Conservation (phyloP, 371 early-diverging fungal genomes). For the Choanephora cucurbitarum region DNA sequence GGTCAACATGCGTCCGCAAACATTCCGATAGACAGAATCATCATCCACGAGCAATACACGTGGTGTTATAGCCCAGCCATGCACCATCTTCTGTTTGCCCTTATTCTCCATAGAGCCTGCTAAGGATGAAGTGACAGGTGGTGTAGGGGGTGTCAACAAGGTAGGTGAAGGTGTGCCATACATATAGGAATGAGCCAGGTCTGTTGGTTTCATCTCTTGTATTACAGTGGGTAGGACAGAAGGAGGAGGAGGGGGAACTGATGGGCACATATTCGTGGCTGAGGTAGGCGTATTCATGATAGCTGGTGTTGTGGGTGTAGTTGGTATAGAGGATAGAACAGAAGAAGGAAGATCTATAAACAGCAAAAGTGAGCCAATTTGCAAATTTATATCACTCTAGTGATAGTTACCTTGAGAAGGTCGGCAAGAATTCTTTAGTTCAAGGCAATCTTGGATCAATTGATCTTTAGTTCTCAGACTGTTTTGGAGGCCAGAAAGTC, state of each 20-base stretch:
- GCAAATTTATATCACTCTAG: too few species aligned
- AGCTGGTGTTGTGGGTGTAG: not conserved
- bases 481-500: slow-evolving; percentile 59
- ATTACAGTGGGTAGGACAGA: too few species aligned
- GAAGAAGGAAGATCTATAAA: too few species aligned
- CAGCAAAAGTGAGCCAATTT: too few species aligned
- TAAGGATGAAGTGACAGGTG: slow-evolving; percentile 5
- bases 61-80: slow-evolving; percentile 68
- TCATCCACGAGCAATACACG: slow-evolving; percentile 79
- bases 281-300: not conserved
- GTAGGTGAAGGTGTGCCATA: too few species aligned
- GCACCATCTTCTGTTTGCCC: slow-evolving; percentile 28
- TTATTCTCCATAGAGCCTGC: slow-evolving; percentile 4
- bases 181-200: too few species aligned
- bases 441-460: slow-evolving; percentile 60
- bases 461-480: slow-evolving; percentile 66
- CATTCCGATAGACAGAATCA: slow-evolving; percentile 66
- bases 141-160: not conserved
- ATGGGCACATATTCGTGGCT: too few species aligned
- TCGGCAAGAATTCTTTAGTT: too few species aligned
- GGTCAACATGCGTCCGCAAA: slow-evolving; percentile 65
- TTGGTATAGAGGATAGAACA: too few species aligned
- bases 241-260: too few species aligned
- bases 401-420: slow-evolving; percentile 21
- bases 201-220: too few species aligned